Conservation (phyloP, 768 basidiomycete genomes). For the Tylopilus balloui region DNA sequence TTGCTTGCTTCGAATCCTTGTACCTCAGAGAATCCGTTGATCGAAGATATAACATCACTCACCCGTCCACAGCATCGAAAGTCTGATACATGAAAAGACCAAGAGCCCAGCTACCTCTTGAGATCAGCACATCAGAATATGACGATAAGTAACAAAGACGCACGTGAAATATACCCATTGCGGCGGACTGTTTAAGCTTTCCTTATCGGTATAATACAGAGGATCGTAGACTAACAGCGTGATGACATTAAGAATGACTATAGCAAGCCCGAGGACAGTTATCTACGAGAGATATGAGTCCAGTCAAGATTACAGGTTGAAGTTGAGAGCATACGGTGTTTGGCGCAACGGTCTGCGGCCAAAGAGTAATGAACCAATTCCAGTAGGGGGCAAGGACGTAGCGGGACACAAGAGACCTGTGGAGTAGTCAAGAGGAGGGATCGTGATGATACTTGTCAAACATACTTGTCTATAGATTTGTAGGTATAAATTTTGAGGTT, state of each 20-base stretch:
- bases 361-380: conserved; percentile 87
- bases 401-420: conserved; percentile 70
- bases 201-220: conserved; percentile 62
- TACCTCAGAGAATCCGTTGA: conserved; percentile 2
- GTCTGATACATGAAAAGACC: conserved; percentile 92
- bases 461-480: conserved; percentile 74
- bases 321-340: conserved; percentile 62
- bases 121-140: neutral
- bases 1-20: conserved; percentile 63
- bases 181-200: conserved; percentile 58
- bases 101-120: conserved; percentile 62
- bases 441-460: neutral
- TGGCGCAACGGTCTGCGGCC: conserved; percentile 81
- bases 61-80: conserved; percentile 89
- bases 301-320: neutral
- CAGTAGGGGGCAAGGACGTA: conserved; percentile 83
- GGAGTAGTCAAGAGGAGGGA: conserved; percentile 1
- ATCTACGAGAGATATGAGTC: conserved; percentile 50
- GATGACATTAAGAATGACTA: conserved; percentile 80
- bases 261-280: conserved; percentile 75
- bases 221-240: conserved; percentile 86
- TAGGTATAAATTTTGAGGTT: conserved; percentile 78
- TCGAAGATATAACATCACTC: conserved; percentile 13
- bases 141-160: conserved; percentile 26
- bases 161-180: conserved; percentile 90